Evolutionary conservation across 192 early-diverging fungal species (phyloP), one percentile per base, ranked within the genome.

Genomic region (Rhizoclosmatium globosum): DNA sequence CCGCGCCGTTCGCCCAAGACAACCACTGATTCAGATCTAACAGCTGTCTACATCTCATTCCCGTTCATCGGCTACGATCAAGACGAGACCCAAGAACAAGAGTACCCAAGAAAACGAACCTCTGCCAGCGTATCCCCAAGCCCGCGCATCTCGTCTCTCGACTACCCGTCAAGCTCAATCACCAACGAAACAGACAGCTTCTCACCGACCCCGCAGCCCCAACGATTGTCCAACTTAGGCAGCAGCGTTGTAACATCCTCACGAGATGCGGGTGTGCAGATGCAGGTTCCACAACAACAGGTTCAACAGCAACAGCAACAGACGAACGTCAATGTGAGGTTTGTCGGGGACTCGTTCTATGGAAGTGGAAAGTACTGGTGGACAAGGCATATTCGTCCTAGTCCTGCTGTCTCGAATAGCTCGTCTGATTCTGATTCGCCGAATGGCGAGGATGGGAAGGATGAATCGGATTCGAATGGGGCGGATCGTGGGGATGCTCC

Each of bases 281-380:
- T 53, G 6, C 17, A 13, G 17, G 50, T 53, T 7, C 50, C 50
- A 53, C 9, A 7, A 13, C 17, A 53, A 7, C 50, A 53, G 17
- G 4, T 62, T 39, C 60, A 39, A 19, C 15, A 4, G 21, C 21
- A 7, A 21, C 4, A 7, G 7, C 60, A 7, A 19, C 9, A 7
- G 21, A 7, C 60, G 15, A 56, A 56, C 19, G 69, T 48, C 17
- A 56, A n/a, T 13, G 69, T 71, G 0, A 45, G 69, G 2, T 71
- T 71, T 39, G 69, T 56, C 11, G 69, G 69, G 19, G 69, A 71
- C 69, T 56, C 48, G 3, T 71, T 71, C 53, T 56, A 71, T 38
- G 69, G 69, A 11, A 38, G 21, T 6, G 23, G n/a, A n/a, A 45
- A 48, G 53, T 71, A 31, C n/a, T 71, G 69, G 69, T 71, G 69